phyloP scores from a whole-genome alignment of 192 early-diverging fungal genomes.

The Podila horticola region DNA sequence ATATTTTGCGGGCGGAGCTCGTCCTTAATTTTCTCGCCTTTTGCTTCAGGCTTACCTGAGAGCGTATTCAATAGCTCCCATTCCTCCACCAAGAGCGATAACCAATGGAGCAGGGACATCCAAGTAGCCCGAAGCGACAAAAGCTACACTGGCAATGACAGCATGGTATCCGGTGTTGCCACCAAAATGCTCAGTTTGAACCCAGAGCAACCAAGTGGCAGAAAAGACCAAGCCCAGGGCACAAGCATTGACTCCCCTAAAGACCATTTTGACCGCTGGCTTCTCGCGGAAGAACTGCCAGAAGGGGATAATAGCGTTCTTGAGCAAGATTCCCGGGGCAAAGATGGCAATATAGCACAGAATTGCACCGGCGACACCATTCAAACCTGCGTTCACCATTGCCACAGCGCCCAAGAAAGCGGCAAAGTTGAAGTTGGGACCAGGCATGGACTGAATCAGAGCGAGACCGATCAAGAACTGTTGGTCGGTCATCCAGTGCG shows the following conservation, averaged over 20 bases:
- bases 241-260: slow-evolving; percentile 70
- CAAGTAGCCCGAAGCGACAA: slow-evolving; percentile 41
- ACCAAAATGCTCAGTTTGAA: slow-evolving; percentile 29
- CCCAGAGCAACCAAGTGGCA: slow-evolving; percentile 68
- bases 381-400: slow-evolving; percentile 44
- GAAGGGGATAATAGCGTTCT: slow-evolving; percentile 68
- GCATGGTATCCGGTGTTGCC: slow-evolving; percentile 42
- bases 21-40: not conserved
- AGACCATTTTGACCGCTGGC: slow-evolving; percentile 53
- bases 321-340: slow-evolving; percentile 67
- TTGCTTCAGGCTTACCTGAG: not conserved
- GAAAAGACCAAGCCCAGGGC: slow-evolving; percentile 72
- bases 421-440: slow-evolving; percentile 77
- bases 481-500: slow-evolving; percentile 61
- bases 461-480: slow-evolving; percentile 75
- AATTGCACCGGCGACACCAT: slow-evolving; percentile 57
- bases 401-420: slow-evolving; percentile 71
- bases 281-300: slow-evolving; percentile 64
- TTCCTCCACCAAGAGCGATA: slow-evolving; percentile 45
- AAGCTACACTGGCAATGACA: slow-evolving; percentile 48
- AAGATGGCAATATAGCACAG: slow-evolving; percentile 69
- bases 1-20: not conserved
- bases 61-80: slow-evolving; percentile 52
- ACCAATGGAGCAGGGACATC: slow-evolving; percentile 44
- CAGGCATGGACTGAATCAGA: slow-evolving; percentile 64